Evolutionary conservation across 2,329 filamentous ascomycete genomes (phyloP).

Genomic region (Setomelanomma holmii): DNA sequence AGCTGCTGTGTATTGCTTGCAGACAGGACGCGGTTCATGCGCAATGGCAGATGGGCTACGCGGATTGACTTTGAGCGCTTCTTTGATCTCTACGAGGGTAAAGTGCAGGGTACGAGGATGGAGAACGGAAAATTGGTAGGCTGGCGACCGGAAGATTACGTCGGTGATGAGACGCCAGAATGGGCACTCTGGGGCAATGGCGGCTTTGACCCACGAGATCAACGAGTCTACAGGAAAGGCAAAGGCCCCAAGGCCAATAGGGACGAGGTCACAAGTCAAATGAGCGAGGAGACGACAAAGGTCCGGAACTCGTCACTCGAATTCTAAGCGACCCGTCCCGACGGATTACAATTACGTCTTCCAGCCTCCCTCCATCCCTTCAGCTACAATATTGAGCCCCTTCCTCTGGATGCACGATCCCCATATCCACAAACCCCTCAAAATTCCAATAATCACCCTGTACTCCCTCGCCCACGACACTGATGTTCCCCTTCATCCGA

Average conservation of each 20-base stretch:
- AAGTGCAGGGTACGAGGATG: slow-evolving; percentile 37
- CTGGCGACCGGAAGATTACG: slow-evolving; percentile 90
- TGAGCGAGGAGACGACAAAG: slow-evolving; percentile 5
- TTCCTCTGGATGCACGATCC: not conserved
- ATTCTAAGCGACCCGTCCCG: not conserved
- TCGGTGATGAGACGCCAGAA: slow-evolving; percentile 82
- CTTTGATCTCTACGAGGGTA: slow-evolving; percentile 79
- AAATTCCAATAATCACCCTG: slow-evolving; percentile 25
- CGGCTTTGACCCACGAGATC: slow-evolving; percentile 90
- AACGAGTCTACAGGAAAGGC: slow-evolving; percentile 86
- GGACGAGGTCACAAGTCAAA: slow-evolving; percentile 7
- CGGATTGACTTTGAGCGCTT: slow-evolving; percentile 89
- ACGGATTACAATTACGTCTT: not conserved
- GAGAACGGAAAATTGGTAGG: slow-evolving; percentile 60
- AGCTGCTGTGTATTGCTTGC: slow-evolving; percentile 91
- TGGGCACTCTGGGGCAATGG: slow-evolving; percentile 96
- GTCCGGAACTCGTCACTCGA: slow-evolving; percentile 4
- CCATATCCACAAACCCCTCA: slow-evolving; percentile 11
- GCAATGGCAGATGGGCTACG: slow-evolving; percentile 85
- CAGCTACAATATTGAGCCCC: not conserved
- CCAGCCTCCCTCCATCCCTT: not conserved
- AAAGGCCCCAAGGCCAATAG: slow-evolving; percentile 56
- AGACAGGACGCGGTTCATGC: slow-evolving; percentile 74
- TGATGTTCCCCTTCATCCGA: slow-evolving; percentile 20
- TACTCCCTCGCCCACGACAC: slow-evolving; percentile 17